Evolutionary conservation across 2,329 filamentous ascomycete species (phyloP).

Genomic region (Diatrype stigma): DNA sequence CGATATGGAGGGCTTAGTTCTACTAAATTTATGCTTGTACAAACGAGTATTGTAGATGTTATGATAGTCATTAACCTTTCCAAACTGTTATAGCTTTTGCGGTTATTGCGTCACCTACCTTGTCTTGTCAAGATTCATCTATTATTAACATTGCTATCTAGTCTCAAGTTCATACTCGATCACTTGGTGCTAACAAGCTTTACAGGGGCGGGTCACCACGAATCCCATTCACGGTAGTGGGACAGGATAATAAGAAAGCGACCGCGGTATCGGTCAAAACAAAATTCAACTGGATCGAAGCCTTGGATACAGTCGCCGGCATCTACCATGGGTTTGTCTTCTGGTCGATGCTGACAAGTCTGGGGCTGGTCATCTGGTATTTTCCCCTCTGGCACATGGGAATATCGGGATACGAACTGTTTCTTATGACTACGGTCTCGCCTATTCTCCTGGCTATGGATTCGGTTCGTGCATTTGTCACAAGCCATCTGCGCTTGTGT

Average conservation of each 20-base stretch:
- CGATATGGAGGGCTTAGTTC: too few relatives aligned
- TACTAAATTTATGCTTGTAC: too few relatives aligned
- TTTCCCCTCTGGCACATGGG: constrained; percentile 99
- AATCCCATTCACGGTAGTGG: constrained; percentile 47
- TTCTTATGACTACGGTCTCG: constrained; percentile 80
- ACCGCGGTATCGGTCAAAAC: constrained; percentile 65
- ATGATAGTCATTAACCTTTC: too few relatives aligned
- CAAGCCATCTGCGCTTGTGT: constrained; percentile 64
- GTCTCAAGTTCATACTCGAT: too few relatives aligned
- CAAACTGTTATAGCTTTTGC: too few relatives aligned
- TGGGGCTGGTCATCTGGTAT: constrained; percentile 91
- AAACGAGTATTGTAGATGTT: too few relatives aligned
- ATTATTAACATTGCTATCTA: too few relatives aligned
- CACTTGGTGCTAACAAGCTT: constrained; percentile 20
- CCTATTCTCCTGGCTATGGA: constrained; percentile 73
- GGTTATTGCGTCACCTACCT: too few relatives aligned
- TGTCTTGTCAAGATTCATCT: too few relatives aligned
- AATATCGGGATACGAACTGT: constrained; percentile 89
- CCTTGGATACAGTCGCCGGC: constrained; percentile 79
- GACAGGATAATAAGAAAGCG: constrained; percentile 77
- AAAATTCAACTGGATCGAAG: constrained; percentile 68
- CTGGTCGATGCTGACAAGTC: constrained; percentile 88
- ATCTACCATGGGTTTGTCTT: constrained; percentile 94
- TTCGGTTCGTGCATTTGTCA: constrained; percentile 62
- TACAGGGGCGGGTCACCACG: constrained; percentile 44